Conservation (phyloP, 331 rosid species). For the Arachis monticola region DNA sequence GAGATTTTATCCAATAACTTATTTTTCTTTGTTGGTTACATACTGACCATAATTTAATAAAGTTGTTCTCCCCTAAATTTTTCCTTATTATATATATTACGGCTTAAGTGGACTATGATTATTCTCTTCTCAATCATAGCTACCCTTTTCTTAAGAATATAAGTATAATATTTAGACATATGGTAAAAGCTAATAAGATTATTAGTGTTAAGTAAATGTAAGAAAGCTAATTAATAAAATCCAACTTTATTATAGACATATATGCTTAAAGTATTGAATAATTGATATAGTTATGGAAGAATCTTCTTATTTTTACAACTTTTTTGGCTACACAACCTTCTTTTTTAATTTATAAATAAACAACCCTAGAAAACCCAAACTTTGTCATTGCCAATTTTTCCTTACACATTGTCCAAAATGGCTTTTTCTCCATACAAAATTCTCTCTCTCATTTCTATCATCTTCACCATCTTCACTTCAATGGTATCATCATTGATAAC, state of each 20-base stretch:
- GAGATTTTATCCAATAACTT: too few relatives aligned
- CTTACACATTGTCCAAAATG: constrained; percentile 38
- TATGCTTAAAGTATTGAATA: too few relatives aligned
- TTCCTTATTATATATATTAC: background rate
- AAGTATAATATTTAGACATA: too few relatives aligned
- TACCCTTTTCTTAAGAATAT: background rate
- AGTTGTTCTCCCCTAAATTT: too few relatives aligned
- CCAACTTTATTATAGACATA: too few relatives aligned
- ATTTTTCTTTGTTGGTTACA: too few relatives aligned
- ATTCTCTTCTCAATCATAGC: background rate
- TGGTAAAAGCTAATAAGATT: too few relatives aligned
- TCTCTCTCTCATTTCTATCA: constrained; percentile 36
- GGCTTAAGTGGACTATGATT: background rate
- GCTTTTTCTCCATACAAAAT: constrained; percentile 19
- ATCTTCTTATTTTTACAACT: background rate
- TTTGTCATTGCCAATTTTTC: background rate
- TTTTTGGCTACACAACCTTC: background rate
- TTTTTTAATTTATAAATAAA: constrained; percentile 5
- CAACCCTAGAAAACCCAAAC: background rate
- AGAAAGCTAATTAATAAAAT: too few relatives aligned
- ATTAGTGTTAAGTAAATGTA: too few relatives aligned
- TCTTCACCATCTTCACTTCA: constrained; percentile 23
- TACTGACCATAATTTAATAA: too few relatives aligned
- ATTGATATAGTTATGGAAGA: too few relatives aligned
- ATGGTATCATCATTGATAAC: constrained; percentile 29